Percentiles rank a stretch among this genome's conserved stretches.
Conservation (phyloP, 73 alveolate genomes). For the Durusdinium trenchii region DNA sequence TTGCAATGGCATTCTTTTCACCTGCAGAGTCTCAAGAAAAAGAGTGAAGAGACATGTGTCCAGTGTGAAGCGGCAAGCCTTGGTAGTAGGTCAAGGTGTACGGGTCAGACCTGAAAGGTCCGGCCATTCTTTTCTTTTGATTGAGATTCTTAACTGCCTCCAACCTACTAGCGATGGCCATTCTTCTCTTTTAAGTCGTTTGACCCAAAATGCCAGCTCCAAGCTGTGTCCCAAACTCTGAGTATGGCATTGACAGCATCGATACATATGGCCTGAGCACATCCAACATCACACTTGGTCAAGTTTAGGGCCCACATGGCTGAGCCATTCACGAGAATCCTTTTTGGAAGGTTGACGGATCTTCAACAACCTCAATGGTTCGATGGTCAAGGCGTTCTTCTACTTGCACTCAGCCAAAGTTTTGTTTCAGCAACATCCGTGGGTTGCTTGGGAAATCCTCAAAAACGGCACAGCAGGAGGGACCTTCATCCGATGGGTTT, state of each 20-base stretch:
- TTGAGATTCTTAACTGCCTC: neutral
- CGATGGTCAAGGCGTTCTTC: too few species aligned
- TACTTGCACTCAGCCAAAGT: neutral
- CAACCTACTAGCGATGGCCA: neutral
- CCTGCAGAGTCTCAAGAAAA: neutral
- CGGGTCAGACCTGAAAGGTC: constrained; percentile 45
- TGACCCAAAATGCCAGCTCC: neutral
- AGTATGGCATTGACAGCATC: constrained; percentile 90
- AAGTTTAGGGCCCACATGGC: neutral
- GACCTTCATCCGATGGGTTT: constrained; percentile 79
- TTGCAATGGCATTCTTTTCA: constrained; percentile 25
- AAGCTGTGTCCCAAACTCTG: constrained; percentile 42
- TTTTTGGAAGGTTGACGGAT: constrained; percentile 34
- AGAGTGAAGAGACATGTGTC: neutral
- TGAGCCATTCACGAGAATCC: constrained; percentile 45
- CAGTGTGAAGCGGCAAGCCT: neutral
- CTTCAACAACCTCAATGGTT: constrained; percentile 38
- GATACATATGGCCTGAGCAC: constrained; percentile 89
- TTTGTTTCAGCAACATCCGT: too few species aligned
- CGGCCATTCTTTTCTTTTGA: too few species aligned
- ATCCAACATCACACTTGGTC: neutral
- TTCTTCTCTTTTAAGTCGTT: neutral
- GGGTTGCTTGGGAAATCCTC: neutral
- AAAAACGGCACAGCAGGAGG: neutral
- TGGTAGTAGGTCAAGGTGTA: constrained; percentile 93